These are phyloP conservation scores for Tuber microsphaerosporum DNA, from an alignment of 495 filamentous ascomycete genomes.

Conservation along the genomic window DNA sequence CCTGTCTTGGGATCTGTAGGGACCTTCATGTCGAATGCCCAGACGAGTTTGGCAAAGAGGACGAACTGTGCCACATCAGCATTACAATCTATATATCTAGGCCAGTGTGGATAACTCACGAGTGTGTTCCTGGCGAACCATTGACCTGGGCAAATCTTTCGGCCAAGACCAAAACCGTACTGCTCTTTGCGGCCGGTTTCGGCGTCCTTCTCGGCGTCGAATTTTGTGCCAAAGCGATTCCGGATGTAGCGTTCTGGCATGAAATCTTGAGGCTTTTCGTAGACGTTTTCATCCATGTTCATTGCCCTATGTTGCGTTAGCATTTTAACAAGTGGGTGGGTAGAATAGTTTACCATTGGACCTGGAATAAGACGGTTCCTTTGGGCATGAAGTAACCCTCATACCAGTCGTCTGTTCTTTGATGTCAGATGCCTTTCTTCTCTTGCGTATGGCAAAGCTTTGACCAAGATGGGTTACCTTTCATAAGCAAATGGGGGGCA, in stretches of 20 bases:
- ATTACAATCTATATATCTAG: neutral
- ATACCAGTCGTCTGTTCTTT: conserved; percentile 36
- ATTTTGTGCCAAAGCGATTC: conserved; percentile 16
- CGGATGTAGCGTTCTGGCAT: conserved; percentile 39
- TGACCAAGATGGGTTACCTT: conserved; percentile 10
- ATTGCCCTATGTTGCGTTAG: conserved; percentile 34
- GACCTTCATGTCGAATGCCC: conserved; percentile 13
- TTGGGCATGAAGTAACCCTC: conserved; percentile 43
- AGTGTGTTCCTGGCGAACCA: conserved; percentile 10
- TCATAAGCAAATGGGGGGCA: conserved; percentile 37
- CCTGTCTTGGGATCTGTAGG: conserved; percentile 10
- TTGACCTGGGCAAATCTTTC: conserved; percentile 12
- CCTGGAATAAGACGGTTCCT: conserved; percentile 36
- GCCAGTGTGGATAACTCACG: neutral
- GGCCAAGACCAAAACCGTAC: conserved; percentile 7
- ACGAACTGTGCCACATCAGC: conserved; percentile 4
- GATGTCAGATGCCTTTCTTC: neutral
- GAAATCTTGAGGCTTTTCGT: conserved; percentile 41
- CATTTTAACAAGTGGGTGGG: neutral
- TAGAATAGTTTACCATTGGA: conserved; percentile 2
- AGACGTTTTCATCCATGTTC: conserved; percentile 34
- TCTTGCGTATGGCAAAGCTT: neutral
- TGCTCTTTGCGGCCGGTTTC: conserved; percentile 9
- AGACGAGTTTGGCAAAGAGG: conserved; percentile 9
- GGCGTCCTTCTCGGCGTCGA: neutral